A percentile compares a stretch with the other conserved stretches of the same genome.
These are phyloP conservation scores for Serendipita sp. DNA, from an alignment of 1,284 basidiomycete species.

Conservation along the genomic window DNA sequence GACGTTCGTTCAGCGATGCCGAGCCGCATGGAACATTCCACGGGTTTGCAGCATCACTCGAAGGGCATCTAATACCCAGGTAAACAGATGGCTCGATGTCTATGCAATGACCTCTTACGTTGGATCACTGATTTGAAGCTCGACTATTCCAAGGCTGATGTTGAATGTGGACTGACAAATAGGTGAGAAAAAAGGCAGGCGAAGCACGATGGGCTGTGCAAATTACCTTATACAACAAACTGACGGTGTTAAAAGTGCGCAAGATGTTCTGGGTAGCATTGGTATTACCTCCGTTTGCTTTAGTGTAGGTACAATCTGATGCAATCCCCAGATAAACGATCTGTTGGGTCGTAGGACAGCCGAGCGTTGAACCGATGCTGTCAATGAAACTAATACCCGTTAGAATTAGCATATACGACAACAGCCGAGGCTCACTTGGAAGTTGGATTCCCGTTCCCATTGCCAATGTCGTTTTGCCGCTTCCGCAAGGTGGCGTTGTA, in stretches of 20 bases:
- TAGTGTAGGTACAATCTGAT: conserved; percentile 71
- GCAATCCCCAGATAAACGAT: conserved; percentile 79
- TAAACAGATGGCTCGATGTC: background rate
- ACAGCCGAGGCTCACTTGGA: conserved; percentile 22
- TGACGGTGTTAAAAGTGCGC: conserved; percentile 65
- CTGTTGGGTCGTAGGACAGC: conserved; percentile 63
- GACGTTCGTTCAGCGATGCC: conserved; percentile 49
- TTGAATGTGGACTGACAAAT: conserved; percentile 50
- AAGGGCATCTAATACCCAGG: background rate
- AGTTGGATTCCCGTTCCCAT: conserved; percentile 13
- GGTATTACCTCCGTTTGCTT: conserved; percentile 41
- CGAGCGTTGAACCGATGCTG: conserved; percentile 49
- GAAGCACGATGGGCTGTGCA: background rate
- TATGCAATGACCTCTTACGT: conserved; percentile 13
- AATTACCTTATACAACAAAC: conserved; percentile 57
- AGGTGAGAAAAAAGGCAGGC: conserved; percentile 2
- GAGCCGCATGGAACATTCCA: conserved; percentile 32
- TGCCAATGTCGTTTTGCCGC: conserved; percentile 43
- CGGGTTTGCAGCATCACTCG: background rate
- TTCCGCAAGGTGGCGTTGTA: conserved; percentile 24
- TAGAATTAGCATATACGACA: conserved; percentile 2
- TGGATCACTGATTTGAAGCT: conserved; percentile 52
- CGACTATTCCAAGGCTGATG: conserved; percentile 70
- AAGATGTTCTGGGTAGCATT: conserved; percentile 65
- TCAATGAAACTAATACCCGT: conserved; percentile 43